Percentiles rank a stretch among this genome's conserved stretches.
Conservation (phyloP, 495 filamentous ascomycete genomes). For the Lepraria neglecta region DNA sequence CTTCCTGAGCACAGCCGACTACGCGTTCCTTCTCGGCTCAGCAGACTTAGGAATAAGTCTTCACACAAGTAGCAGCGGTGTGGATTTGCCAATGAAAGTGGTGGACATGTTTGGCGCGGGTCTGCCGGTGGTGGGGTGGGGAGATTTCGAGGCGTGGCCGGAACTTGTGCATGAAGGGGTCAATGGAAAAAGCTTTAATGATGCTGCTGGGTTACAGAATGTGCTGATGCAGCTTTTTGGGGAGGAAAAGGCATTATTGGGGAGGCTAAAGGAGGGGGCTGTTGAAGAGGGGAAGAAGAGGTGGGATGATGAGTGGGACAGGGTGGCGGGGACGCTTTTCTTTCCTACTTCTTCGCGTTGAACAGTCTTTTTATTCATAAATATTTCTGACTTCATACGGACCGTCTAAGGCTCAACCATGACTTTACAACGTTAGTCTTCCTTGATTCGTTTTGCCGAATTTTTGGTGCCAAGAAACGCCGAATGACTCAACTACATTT, state of each 20-base stretch:
- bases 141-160: slow-evolving; percentile 72
- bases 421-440: too few relatives aligned
- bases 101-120: slow-evolving; percentile 98
- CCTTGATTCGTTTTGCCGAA: too few relatives aligned
- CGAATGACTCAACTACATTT: too few relatives aligned
- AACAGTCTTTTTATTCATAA: background rate
- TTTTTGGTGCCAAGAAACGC: too few relatives aligned
- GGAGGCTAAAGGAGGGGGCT: slow-evolving; percentile 63
- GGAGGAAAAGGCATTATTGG: slow-evolving; percentile 46
- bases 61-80: slow-evolving; percentile 86
- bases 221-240: slow-evolving; percentile 59
- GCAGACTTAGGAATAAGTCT: slow-evolving; percentile 88
- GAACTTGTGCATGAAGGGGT: slow-evolving; percentile 80
- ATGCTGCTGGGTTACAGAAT: slow-evolving; percentile 51
- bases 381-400: too few relatives aligned
- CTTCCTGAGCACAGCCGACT: slow-evolving; percentile 77
- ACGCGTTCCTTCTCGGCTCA: slow-evolving; percentile 76
- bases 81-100: slow-evolving; percentile 98
- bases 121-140: slow-evolving; percentile 82
- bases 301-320: slow-evolving; percentile 96
- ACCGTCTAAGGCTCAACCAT: too few relatives aligned
- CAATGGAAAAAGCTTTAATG: slow-evolving; percentile 78
- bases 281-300: slow-evolving; percentile 64
- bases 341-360: slow-evolving; percentile 4
- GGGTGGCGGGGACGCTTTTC: slow-evolving; percentile 63